Evolutionary conservation across 768 basidiomycete genomes (phyloP).

Genomic region (Boletus coccyginus): DNA sequence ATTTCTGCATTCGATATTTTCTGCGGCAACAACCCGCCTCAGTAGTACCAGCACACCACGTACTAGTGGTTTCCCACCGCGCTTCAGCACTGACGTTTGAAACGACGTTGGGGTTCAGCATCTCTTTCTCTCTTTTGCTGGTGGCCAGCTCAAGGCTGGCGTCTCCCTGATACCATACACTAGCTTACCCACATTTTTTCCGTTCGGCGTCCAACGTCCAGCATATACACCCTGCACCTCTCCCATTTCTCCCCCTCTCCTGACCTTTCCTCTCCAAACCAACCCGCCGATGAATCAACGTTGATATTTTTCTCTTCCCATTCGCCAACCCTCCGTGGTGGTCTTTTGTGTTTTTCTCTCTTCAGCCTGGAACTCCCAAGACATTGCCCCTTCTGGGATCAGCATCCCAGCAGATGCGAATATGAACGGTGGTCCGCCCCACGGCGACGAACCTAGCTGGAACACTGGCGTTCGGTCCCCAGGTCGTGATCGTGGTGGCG

Average conservation of each 20-base stretch:
- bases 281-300: constrained; percentile 35
- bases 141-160: constrained; percentile 37
- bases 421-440: constrained; percentile 44
- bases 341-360: constrained; percentile 16
- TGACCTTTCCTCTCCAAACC: constrained; percentile 23
- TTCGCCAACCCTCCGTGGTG: constrained; percentile 21
- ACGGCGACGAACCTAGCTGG: constrained; percentile 59
- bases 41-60: constrained; percentile 30
- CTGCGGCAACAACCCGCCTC: constrained; percentile 36
- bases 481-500: constrained; percentile 38
- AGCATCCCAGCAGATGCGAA: constrained; percentile 62
- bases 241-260: constrained; percentile 11
- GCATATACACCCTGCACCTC: constrained; percentile 7
- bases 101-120: constrained; percentile 27
- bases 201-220: constrained; percentile 8
- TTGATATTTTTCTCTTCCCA: constrained; percentile 42
- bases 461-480: constrained; percentile 44
- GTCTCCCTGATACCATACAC: constrained; percentile 13
- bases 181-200: constrained; percentile 11
- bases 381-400: constrained; percentile 72
- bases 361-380: constrained; percentile 83
- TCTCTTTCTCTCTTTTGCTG: constrained; percentile 15
- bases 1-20: constrained; percentile 44
- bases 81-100: constrained; percentile 30
- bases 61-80: constrained; percentile 30